These are phyloP conservation scores for Pelargonium hybrid DNA, from an alignment of 441 rosid species.

Conservation along the genomic window DNA sequence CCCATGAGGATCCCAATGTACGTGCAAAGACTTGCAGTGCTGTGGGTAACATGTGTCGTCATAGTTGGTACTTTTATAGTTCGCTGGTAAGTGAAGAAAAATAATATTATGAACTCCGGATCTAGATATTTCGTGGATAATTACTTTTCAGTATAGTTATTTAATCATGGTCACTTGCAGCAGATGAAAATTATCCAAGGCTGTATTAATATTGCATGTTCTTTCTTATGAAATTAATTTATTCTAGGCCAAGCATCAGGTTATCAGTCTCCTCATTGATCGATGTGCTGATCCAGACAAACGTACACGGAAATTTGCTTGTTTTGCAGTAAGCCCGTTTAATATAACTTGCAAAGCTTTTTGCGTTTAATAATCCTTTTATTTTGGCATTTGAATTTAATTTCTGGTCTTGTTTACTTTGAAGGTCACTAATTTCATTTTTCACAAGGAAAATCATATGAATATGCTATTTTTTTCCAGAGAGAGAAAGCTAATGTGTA, in stretches of 20 bases:
- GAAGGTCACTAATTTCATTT: neutral
- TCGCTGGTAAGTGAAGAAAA: constrained; percentile 46
- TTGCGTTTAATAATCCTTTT: neutral
- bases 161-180: constrained; percentile 1
- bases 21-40: constrained; percentile 98
- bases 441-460: neutral
- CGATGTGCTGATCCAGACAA: constrained; percentile 91
- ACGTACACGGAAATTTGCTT: constrained; percentile 90
- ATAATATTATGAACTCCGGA: constrained; percentile 3
- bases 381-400: neutral
- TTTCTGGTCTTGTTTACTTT: neutral
- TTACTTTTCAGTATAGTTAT: neutral
- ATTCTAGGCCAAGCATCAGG: constrained; percentile 54
- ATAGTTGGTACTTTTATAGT: constrained; percentile 70
- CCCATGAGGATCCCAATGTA: constrained; percentile 69
- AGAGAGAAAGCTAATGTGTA: neutral
- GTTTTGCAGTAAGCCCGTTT: constrained; percentile 66
- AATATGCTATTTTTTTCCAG: neutral
- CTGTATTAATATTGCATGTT: constrained; percentile 16
- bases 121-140: neutral
- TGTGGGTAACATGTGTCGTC: constrained; percentile 93
- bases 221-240: constrained; percentile 18
- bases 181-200: neutral
- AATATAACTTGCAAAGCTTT: neutral
- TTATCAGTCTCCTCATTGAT: constrained; percentile 70